A percentile compares a stretch with the other conserved stretches of the same genome.
phyloP scores from a whole-genome alignment of 352 stramenopile genomes.

The Globisporangium yorkense region DNA sequence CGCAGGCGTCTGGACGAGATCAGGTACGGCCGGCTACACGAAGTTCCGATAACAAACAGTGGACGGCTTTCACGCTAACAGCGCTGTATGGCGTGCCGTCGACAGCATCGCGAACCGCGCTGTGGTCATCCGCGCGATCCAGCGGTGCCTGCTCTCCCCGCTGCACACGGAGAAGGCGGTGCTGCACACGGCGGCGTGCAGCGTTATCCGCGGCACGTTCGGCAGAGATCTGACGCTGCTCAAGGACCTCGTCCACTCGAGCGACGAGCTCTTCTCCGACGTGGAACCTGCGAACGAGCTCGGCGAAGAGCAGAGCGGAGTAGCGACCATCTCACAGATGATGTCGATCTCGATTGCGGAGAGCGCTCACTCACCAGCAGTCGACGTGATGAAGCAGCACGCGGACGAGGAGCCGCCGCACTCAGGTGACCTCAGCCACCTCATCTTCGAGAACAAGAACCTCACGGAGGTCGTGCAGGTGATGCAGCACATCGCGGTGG shows the following conservation, averaged over 20 bases:
- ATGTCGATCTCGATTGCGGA: not conserved
- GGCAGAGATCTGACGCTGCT: constrained; percentile 65
- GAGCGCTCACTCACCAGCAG: not conserved
- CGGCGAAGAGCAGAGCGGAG: not conserved
- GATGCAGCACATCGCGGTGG: constrained; percentile 81
- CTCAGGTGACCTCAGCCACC: constrained; percentile 67
- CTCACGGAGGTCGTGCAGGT: constrained; percentile 73
- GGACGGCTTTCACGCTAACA: too few relatives aligned
- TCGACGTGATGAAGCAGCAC: not conserved
- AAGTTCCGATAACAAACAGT: too few relatives aligned
- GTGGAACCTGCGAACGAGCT: constrained; percentile 1
- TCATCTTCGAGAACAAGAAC: constrained; percentile 77
- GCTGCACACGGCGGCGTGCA: constrained; percentile 61
- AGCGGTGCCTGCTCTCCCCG: constrained; percentile 66
- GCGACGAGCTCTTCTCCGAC: constrained; percentile 47
- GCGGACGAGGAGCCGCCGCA: constrained; percentile 37
- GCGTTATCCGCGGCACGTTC: constrained; percentile 64
- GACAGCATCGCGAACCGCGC: constrained; percentile 59
- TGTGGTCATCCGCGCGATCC: constrained; percentile 73
- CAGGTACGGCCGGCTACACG: constrained; percentile 14
- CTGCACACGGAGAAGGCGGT: constrained; percentile 59
- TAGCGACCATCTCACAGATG: not conserved
- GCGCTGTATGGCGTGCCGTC: too few relatives aligned
- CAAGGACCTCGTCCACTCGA: constrained; percentile 73
- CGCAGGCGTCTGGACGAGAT: constrained; percentile 60